Percentiles rank a stretch among this genome's conserved stretches.
phyloP scores from a whole-genome alignment of 768 basidiomycete genomes.

The Termitomyces eurrhizus region DNA sequence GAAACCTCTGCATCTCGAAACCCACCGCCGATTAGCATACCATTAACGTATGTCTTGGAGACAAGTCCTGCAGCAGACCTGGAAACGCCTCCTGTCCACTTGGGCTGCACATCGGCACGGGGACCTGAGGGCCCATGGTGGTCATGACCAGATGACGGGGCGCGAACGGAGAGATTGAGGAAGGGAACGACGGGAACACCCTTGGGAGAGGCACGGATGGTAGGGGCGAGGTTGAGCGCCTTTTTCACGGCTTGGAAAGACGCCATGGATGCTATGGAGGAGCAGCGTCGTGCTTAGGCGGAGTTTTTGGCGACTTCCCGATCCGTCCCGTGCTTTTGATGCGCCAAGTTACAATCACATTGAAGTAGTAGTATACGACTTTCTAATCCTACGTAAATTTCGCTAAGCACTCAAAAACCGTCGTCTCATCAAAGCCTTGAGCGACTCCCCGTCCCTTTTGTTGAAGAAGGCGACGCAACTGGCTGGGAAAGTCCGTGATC shows the following conservation, averaged over 20 bases:
- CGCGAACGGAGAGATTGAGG: constrained; percentile 69
- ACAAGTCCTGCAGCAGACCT: constrained; percentile 51
- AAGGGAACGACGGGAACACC: constrained; percentile 77
- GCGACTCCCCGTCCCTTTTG: constrained; percentile 50
- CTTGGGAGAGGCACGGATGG: constrained; percentile 71
- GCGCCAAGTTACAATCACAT: not conserved
- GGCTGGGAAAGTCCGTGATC: constrained; percentile 70
- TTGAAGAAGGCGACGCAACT: constrained; percentile 53
- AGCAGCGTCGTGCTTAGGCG: constrained; percentile 24
- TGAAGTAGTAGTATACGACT: not conserved
- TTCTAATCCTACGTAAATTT: constrained; percentile 7
- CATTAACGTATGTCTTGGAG: constrained; percentile 58
- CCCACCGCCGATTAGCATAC: constrained; percentile 37
- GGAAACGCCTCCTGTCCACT: constrained; percentile 59
- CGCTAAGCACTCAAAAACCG: constrained; percentile 58
- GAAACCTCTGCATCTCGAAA: constrained; percentile 1
- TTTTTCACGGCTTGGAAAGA: constrained; percentile 74
- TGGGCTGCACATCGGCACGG: constrained; percentile 60
- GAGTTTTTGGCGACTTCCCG: constrained; percentile 39
- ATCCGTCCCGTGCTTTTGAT: constrained; percentile 29
- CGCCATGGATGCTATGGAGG: constrained; percentile 49
- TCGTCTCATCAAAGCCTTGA: constrained; percentile 53
- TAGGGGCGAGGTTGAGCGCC: constrained; percentile 77
- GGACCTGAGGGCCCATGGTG: constrained; percentile 51
- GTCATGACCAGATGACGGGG: constrained; percentile 54